Evolutionary conservation across 768 basidiomycete genomes (phyloP).

Genomic region (Rubroboletus pulcherrimus): DNA sequence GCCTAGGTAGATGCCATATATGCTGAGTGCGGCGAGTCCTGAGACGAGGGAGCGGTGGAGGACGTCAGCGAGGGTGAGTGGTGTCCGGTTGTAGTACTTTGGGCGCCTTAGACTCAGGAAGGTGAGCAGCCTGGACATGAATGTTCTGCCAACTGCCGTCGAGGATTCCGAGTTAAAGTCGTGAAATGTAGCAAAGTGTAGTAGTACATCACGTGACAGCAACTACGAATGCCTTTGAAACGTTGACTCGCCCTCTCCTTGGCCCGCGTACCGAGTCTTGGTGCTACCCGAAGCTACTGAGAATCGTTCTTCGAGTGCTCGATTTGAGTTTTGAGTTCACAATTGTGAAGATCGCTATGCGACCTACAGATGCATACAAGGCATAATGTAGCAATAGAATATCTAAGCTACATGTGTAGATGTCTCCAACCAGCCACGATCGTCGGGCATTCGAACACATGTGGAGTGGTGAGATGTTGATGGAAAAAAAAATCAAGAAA

Average conservation of each 20-base stretch:
- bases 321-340: not conserved
- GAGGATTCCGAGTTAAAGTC: not conserved
- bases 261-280: too few relatives aligned
- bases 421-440: not conserved
- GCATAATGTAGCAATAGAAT: conserved; percentile 19
- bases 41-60: conserved; percentile 31
- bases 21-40: conserved; percentile 26
- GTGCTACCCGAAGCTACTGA: too few relatives aligned
- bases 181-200: not conserved
- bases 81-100: conserved; percentile 20
- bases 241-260: too few relatives aligned
- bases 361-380: not conserved
- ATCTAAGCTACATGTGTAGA: conserved; percentile 5
- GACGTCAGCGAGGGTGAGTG: conserved; percentile 26
- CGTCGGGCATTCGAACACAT: not conserved
- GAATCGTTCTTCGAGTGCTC: too few relatives aligned
- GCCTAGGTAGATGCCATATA: conserved; percentile 32
- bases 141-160: not conserved
- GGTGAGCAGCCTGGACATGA: conserved; percentile 25
- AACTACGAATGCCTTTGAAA: too few relatives aligned
- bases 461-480: conserved; percentile 3
- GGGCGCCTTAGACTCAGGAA: conserved; percentile 26
- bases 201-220: conserved; percentile 4
- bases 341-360: not conserved
- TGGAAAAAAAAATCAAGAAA: not conserved